A percentile compares a stretch with the other conserved stretches of the same genome.
These are phyloP conservation scores for Microstegium vimineum DNA, from an alignment of 176 grass and related monocot genomes.

Conservation along the genomic window DNA sequence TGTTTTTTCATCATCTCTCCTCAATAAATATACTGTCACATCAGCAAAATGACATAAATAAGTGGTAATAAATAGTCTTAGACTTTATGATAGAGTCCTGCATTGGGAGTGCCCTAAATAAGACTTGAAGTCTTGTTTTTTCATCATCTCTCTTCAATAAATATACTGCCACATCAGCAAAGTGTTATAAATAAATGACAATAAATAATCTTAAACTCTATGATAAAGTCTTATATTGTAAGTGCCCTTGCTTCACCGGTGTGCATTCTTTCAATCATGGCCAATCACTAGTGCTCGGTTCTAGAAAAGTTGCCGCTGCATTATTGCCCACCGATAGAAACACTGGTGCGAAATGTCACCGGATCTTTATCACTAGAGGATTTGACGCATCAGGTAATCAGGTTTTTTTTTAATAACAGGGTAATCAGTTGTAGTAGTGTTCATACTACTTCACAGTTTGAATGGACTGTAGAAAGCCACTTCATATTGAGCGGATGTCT, in stretches of 20 bases:
- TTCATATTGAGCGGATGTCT: background rate
- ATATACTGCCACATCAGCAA: no score
- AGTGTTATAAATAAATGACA: no score
- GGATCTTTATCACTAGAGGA: background rate
- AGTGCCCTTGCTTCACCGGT: background rate
- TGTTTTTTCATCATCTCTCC: no score
- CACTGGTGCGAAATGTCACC: background rate
- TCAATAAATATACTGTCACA: no score
- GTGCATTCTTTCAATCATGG: background rate
- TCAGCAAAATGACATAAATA: no score
- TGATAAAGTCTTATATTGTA: no score
- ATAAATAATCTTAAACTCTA: no score
- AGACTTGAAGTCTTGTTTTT: no score
- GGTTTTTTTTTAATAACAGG: background rate
- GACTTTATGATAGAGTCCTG: no score
- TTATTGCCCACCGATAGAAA: slow-evolving; percentile 3
- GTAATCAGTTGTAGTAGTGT: background rate
- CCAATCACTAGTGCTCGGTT: background rate
- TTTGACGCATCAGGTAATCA: background rate
- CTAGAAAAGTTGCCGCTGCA: background rate
- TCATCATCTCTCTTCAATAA: no score
- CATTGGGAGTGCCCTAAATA: no score
- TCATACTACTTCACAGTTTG: background rate
- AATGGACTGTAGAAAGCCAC: background rate
- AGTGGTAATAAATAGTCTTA: no score